These are phyloP conservation scores for Agastache rugosa DNA, from an alignment of 257 asterid genomes.

Conservation along the genomic window DNA sequence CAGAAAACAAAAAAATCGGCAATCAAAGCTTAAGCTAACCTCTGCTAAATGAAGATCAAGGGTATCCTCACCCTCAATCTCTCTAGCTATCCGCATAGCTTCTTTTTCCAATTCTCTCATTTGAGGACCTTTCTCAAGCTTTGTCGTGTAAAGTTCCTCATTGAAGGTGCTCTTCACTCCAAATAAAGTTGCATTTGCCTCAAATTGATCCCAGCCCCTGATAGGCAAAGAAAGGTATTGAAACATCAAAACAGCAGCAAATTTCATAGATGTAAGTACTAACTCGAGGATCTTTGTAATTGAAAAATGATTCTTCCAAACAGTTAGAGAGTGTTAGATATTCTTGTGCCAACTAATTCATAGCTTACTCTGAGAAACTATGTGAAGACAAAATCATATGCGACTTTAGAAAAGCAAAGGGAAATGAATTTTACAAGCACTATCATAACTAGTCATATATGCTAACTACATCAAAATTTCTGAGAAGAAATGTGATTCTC, in stretches of 20 bases:
- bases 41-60: constrained; percentile 94
- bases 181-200: constrained; percentile 80
- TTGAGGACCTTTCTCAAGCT: constrained; percentile 92
- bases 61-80: constrained; percentile 94
- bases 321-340: background rate
- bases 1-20: background rate
- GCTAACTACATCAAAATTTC: constrained; percentile 21
- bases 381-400: background rate
- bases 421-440: constrained; percentile 6
- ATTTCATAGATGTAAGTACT: background rate
- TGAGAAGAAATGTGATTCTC: constrained; percentile 23
- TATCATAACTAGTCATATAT: constrained; percentile 14
- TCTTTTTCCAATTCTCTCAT: constrained; percentile 85
- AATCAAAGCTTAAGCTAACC: constrained; percentile 50
- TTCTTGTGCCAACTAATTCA: constrained; percentile 20
- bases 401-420: constrained; percentile 4
- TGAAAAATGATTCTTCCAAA: constrained; percentile 23
- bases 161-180: constrained; percentile 95
- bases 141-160: constrained; percentile 97
- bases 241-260: constrained; percentile 14
- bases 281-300: constrained; percentile 25
- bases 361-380: background rate
- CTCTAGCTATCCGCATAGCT: constrained; percentile 84
- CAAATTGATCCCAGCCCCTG: constrained; percentile 99
- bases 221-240: constrained; percentile 21